These are phyloP conservation scores for Colletotrichum musae DNA, from an alignment of 2,329 filamentous ascomycete species.

Conservation along the genomic window DNA sequence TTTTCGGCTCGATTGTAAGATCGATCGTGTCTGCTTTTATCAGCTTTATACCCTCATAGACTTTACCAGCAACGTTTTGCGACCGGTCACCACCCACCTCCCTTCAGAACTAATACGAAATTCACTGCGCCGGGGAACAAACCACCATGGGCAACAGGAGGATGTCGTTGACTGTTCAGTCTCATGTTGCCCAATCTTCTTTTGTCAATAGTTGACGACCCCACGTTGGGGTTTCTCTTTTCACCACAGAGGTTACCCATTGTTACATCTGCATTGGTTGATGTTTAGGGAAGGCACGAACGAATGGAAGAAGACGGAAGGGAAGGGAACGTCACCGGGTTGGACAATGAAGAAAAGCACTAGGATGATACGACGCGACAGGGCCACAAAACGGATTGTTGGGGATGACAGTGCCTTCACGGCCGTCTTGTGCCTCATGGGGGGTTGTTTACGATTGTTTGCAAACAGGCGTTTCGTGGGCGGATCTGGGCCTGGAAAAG, in stretches of 20 bases:
- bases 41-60: slow-evolving; percentile 44
- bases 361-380: not conserved
- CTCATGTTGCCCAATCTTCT: slow-evolving; percentile 18
- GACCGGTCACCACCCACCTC: slow-evolving; percentile 29
- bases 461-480: slow-evolving; percentile 22
- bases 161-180: slow-evolving; percentile 5
- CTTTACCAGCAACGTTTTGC: slow-evolving; percentile 39
- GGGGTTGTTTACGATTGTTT: slow-evolving; percentile 25
- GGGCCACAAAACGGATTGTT: slow-evolving; percentile 6
- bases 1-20: slow-evolving; percentile 29
- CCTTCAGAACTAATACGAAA: slow-evolving; percentile 33
- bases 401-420: not conserved
- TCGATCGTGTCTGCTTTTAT: slow-evolving; percentile 35
- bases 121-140: slow-evolving; percentile 13
- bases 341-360: slow-evolving; percentile 32
- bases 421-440: not conserved
- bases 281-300: slow-evolving; percentile 1
- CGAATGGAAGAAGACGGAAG: not conserved
- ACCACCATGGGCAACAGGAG: slow-evolving; percentile 13
- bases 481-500: slow-evolving; percentile 33
- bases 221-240: not conserved
- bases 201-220: slow-evolving; percentile 21
- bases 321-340: slow-evolving; percentile 16
- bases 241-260: no score
- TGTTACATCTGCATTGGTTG: slow-evolving; percentile 3